Base-by-base conservation (phyloP, 2,329 filamentous ascomycete species). In the Gremmenia infestans region DNA sequence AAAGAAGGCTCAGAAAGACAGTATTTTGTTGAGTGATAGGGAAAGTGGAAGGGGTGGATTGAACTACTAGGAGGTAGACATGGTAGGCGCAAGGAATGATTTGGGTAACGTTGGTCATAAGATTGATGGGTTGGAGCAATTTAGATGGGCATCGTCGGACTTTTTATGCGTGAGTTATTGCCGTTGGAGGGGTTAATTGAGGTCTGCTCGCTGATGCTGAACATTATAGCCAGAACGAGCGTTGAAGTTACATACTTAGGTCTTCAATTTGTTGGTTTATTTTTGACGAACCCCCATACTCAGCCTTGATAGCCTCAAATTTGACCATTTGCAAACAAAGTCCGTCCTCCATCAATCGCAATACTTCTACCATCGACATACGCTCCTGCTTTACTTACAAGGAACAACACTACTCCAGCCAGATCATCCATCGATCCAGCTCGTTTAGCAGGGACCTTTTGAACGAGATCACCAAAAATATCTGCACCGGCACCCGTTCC, bases 371-470 rank as follows among this genome's bases (percentile, higher is more conserved):
- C 73, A 61, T 74, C 69, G 4, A 75, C 67, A 62, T 74, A 74
- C 1, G 73, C 71, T 17, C 74, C 74, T 4, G 74, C 74, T 60
- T 71, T 70, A 59, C 71, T 73, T 8, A 68, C 67, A 3, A 78
- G 66, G 57, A 73, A 78, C 19, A 78, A 45, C 4, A 77, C 65
- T 3, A 72, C 67, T 0, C 75, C 76, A 2, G 72, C 74, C 60
- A 78, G 72, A 54, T 77, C 75, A 50, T 73, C 71, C 5, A 67
- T 55, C 0, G 62, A 67, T 0, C 73, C 75, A 11, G 73, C 72
- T 53, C 72, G 61, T 48, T 68, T 71, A 1, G 72, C 72, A 1
- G 72, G 67, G 48, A 74, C 70, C 58, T 73, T 72, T 32, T 74
- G 70, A 23, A 76, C 74, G 14, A 76, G 60, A 23, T 68, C 61